Conservation (phyloP, 495 filamentous ascomycete species). For the Penicillium taxi region DNA sequence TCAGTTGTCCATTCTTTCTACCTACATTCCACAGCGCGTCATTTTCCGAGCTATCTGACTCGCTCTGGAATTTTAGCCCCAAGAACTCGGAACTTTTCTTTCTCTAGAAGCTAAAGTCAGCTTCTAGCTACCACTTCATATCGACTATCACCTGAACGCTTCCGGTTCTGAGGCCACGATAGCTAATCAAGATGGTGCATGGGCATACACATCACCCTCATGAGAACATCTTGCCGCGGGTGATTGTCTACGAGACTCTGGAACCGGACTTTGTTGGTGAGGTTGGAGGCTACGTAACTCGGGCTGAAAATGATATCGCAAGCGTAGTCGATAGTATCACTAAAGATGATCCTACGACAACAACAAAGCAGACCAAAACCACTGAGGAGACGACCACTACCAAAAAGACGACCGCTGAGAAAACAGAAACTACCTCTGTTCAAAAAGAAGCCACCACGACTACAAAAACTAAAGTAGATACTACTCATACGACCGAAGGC, state of each 20-base stretch:
- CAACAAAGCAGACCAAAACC: conserved; percentile 1
- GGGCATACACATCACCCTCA: conserved; percentile 22
- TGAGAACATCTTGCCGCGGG: conserved; percentile 11
- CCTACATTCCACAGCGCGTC: conserved; percentile 22
- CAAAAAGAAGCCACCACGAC: conserved; percentile 7
- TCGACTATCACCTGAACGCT: too few relatives aligned
- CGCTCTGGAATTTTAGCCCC: conserved; percentile 20
- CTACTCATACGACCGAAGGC: conserved; percentile 5
- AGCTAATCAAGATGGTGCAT: conserved; percentile 21
- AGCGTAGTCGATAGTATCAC: conserved; percentile 2
- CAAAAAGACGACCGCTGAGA: conserved; percentile 3
- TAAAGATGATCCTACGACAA: neutral
- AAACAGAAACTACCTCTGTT: conserved; percentile 4
- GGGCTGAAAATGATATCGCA: neutral
- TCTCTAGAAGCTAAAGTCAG: too few relatives aligned
- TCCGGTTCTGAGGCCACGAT: too few relatives aligned
- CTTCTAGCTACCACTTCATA: too few relatives aligned
- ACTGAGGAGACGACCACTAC: conserved; percentile 2
- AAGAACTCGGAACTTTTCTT: conserved; percentile 1
- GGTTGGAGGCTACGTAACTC: conserved; percentile 10
- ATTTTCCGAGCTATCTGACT: conserved; percentile 7
- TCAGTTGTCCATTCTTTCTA: conserved; percentile 27
- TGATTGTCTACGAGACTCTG: conserved; percentile 15
- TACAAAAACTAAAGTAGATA: conserved; percentile 4
- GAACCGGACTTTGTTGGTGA: conserved; percentile 8